Evolutionary conservation across 176 grass and related monocot species (phyloP).

Genomic region (Raddia guianensis): DNA sequence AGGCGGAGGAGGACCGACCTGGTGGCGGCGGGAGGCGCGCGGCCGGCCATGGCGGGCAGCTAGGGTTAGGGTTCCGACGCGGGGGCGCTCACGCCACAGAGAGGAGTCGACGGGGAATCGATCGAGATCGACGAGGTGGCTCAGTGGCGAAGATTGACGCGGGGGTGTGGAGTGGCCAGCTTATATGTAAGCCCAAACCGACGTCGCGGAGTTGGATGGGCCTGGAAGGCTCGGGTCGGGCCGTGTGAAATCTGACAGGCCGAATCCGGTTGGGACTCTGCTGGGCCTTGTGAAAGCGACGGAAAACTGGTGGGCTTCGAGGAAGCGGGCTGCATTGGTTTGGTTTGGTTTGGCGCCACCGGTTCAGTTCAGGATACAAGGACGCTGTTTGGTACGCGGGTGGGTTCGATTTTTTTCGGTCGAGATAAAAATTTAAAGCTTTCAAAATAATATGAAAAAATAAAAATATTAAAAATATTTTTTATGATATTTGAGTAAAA

Average conservation of each 20-base stretch:
- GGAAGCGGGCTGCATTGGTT: too few relatives aligned
- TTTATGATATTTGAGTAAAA: too few relatives aligned
- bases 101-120: neutral
- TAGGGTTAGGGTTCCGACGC: constrained; percentile 54
- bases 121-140: neutral
- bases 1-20: constrained; percentile 45
- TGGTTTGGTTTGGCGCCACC: too few relatives aligned
- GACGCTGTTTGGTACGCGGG: too few relatives aligned
- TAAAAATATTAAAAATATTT: too few relatives aligned
- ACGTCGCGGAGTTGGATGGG: neutral
- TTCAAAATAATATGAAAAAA: too few relatives aligned
- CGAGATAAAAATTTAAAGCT: too few relatives aligned
- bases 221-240: neutral
- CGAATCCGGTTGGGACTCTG: neutral
- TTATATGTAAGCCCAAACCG: neutral
- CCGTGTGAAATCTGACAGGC: neutral
- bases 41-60: constrained; percentile 10
- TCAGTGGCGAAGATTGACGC: neutral
- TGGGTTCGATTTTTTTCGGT: too few relatives aligned
- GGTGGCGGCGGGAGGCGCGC: neutral
- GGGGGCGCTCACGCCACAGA: too few relatives aligned
- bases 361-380: too few relatives aligned
- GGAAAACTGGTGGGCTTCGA: too few relatives aligned
- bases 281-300: neutral
- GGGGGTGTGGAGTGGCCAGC: neutral